Evolutionary conservation across 1,284 basidiomycete species (phyloP).

Genomic region (Irpex sp.): DNA sequence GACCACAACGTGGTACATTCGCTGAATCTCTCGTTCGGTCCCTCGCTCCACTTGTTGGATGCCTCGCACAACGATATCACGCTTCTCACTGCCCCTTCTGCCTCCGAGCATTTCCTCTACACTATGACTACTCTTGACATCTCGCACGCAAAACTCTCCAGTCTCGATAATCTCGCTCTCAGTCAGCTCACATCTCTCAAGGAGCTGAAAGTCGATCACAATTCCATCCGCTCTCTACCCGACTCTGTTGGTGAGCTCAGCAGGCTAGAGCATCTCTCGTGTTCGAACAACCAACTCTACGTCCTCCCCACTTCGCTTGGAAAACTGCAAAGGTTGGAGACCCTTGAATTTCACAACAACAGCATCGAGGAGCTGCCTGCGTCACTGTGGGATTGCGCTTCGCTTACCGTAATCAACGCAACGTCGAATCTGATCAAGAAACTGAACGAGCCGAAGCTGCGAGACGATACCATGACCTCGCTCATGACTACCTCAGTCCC

Average conservation of each 20-base stretch:
- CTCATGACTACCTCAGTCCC: constrained; percentile 1
- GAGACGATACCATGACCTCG: not conserved
- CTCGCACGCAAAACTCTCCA: constrained; percentile 87
- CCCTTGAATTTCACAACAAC: constrained; percentile 90
- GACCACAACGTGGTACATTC: constrained; percentile 83
- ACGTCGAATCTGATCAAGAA: constrained; percentile 85
- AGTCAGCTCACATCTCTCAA: constrained; percentile 74
- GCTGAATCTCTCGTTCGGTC: constrained; percentile 74
- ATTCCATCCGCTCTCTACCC: constrained; percentile 85
- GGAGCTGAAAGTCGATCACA: constrained; percentile 77
- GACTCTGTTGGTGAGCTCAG: constrained; percentile 75
- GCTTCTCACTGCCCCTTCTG: constrained; percentile 65
- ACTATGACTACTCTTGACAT: constrained; percentile 83
- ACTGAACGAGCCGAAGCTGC: constrained; percentile 61
- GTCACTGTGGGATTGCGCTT: constrained; percentile 83
- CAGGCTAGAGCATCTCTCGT: constrained; percentile 74
- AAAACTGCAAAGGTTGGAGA: constrained; percentile 70
- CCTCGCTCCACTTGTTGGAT: constrained; percentile 57
- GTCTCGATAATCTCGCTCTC: constrained; percentile 73
- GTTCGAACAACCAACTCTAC: constrained; percentile 88
- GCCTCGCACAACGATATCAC: constrained; percentile 84
- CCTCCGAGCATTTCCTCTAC: constrained; percentile 54
- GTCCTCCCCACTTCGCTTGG: constrained; percentile 80
- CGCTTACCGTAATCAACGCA: constrained; percentile 75
- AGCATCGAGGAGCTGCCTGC: constrained; percentile 77